Evolutionary conservation across 495 filamentous ascomycete species (phyloP).

Genomic region (Astrothelium subdiscretum): DNA sequence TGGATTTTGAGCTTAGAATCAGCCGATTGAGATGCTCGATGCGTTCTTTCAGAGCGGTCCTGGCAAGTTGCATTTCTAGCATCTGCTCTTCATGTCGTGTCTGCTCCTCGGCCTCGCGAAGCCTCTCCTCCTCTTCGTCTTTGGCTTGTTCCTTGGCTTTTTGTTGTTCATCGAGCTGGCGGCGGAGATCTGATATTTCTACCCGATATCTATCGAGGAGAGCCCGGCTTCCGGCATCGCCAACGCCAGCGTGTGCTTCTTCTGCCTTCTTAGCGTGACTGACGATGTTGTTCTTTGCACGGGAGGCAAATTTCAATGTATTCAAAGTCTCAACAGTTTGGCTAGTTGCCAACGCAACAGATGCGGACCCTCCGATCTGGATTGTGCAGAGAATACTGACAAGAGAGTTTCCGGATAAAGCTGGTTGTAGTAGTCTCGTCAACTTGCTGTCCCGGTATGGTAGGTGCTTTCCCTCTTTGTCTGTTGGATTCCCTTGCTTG

Average conservation of each 20-base stretch:
- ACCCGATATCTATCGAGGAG: conserved; percentile 87
- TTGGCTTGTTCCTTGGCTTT: conserved; percentile 53
- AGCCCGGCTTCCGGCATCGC: conserved; percentile 72
- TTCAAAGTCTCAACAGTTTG: conserved; percentile 86
- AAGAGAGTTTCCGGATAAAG: conserved; percentile 83
- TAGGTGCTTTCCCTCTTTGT: conserved; percentile 60
- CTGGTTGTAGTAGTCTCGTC: conserved; percentile 83
- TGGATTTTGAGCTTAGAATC: conserved; percentile 89
- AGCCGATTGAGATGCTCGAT: conserved; percentile 96
- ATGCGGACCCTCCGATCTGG: conserved; percentile 46
- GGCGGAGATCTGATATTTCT: conserved; percentile 76
- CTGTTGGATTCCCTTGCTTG: conserved; percentile 43
- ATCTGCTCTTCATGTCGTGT: conserved; percentile 92
- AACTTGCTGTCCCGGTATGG: conserved; percentile 97
- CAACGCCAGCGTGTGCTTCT: conserved; percentile 55
- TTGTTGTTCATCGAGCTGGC: conserved; percentile 69
- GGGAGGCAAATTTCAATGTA: conserved; percentile 90
- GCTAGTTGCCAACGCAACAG: conserved; percentile 45
- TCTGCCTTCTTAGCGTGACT: conserved; percentile 94
- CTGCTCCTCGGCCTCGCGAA: conserved; percentile 64
- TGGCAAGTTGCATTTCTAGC: conserved; percentile 92
- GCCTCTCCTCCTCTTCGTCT: conserved; percentile 51
- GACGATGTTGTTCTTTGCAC: conserved; percentile 95
- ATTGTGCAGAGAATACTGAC: conserved; percentile 97
- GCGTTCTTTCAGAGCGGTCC: conserved; percentile 89